Conservation (phyloP, 345 rosid genomes). For the Cochlearia excelsa region DNA sequence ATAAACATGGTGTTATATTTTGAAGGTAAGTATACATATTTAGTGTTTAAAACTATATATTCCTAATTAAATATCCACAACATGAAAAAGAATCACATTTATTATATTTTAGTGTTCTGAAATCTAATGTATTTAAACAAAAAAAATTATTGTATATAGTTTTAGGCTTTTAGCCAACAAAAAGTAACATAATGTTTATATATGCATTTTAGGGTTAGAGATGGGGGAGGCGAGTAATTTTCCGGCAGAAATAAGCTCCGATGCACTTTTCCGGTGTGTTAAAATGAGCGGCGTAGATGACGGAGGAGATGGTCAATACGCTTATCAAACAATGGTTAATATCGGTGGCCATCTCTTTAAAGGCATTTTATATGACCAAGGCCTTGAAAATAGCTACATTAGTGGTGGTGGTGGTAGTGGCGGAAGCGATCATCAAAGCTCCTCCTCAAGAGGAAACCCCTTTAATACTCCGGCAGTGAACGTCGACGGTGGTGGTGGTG, state of each 20-base stretch:
- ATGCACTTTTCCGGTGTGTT: conserved; percentile 75
- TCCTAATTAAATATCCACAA: too few relatives aligned
- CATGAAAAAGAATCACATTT: too few relatives aligned
- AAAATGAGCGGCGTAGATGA: conserved; percentile 70
- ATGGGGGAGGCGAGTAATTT: conserved; percentile 47
- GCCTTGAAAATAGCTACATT: conserved; percentile 51
- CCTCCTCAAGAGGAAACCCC: conserved; percentile 46
- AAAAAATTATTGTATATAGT: too few relatives aligned
- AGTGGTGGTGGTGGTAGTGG: conserved; percentile 40
- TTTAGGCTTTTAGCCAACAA: neutral
- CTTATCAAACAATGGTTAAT: conserved; percentile 82
- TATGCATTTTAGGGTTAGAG: conserved; percentile 57
- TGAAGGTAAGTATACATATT: conserved; percentile 6
- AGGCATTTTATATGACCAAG: conserved; percentile 90
- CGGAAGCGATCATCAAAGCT: conserved; percentile 48
- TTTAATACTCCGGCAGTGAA: conserved; percentile 13
- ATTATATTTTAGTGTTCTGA: too few relatives aligned
- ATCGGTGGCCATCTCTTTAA: conserved; percentile 89
- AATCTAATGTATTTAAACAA: too few relatives aligned
- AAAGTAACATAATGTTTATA: neutral
- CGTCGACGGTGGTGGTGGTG: neutral
- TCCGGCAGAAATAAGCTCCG: conserved; percentile 64
- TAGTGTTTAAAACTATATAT: neutral
- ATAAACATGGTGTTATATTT: conserved; percentile 5
- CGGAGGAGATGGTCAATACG: conserved; percentile 62